A percentile compares a stretch with the other conserved stretches of the same genome.
Evolutionary conservation across 2,329 filamentous ascomycete genomes (phyloP).

Genomic region (Cyphellophora attinorum): DNA sequence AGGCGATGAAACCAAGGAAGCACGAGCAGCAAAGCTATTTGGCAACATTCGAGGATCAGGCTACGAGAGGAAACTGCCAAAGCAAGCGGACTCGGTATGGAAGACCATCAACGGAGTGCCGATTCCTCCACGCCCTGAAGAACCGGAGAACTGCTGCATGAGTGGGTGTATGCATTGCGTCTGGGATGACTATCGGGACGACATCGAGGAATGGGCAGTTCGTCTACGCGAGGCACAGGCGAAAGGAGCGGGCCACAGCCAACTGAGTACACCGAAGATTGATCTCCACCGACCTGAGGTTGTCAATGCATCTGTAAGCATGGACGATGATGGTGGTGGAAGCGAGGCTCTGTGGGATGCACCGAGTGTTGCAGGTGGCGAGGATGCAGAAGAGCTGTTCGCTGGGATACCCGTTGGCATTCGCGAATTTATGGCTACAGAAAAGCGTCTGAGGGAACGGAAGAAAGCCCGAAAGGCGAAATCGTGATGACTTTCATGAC

Average conservation of each 20-base stretch:
- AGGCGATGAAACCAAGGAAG: slow-evolving; percentile 21
- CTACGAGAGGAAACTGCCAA: slow-evolving; percentile 46
- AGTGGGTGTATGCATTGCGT: slow-evolving; percentile 96
- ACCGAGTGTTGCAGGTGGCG: slow-evolving; percentile 25
- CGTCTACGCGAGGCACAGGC: slow-evolving; percentile 54
- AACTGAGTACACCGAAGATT: slow-evolving; percentile 18
- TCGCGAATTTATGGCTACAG: slow-evolving; percentile 91
- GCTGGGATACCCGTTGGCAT: slow-evolving; percentile 81
- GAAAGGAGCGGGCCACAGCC: slow-evolving; percentile 8
- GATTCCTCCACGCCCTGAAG: slow-evolving; percentile 73
- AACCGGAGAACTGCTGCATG: slow-evolving; percentile 99
- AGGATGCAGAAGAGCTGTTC: slow-evolving; percentile 53
- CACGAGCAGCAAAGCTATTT: slow-evolving; percentile 63
- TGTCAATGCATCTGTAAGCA: slow-evolving; percentile 45
- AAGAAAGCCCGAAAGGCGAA: slow-evolving; percentile 47
- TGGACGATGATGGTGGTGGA: slow-evolving; percentile 74
- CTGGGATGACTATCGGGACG: slow-evolving; percentile 85
- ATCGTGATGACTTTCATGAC: too few relatives aligned
- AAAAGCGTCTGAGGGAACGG: slow-evolving; percentile 77
- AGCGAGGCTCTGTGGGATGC: slow-evolving; percentile 58
- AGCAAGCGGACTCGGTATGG: slow-evolving; percentile 44
- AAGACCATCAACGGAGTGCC: slow-evolving; percentile 61
- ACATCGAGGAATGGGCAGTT: slow-evolving; percentile 78
- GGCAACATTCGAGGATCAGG: slow-evolving; percentile 68
- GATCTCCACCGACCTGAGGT: slow-evolving; percentile 27